Base-by-base conservation (phyloP, 768 basidiomycete genomes). In the Russula sp. region DNA sequence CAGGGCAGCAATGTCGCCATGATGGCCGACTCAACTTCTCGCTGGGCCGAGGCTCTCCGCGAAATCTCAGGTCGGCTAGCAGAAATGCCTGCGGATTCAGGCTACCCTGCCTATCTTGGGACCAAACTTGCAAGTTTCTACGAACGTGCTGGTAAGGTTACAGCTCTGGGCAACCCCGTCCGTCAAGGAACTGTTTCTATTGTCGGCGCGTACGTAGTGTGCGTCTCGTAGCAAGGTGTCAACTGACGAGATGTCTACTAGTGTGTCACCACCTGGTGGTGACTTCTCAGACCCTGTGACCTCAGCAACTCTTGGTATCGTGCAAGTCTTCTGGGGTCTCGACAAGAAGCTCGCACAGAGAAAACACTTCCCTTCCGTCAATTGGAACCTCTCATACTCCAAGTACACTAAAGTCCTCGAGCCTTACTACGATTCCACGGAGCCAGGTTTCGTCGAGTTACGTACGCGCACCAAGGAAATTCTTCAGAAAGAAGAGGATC, bases 341-440 rank as follows among this genome's bases (percentile, higher is more conserved):
- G 97, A 98, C 78, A 99, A 99, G 86, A 94, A 96, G 73, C 86
- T 98, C 63, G 97, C 97, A 3, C 97, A 98, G 74, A 84, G 96
- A 66, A 98, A 99, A 75, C 95, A 99, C 74, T 99, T 99, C 83
- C 97, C 97, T 1, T 97, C 95, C n/a, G 96, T 99, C 74, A 98
- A 99, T 78, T 99, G 97, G 97, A 97, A 88, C 68, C 78, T 97
- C n/a, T 99, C 97, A 10, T 98, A 98, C 75, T 98, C 97, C 63
- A 99, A 99, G 75, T 98, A 99, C 76, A 90, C 88, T 66, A 95
- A 94, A 72, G 86, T 94, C 10, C 84, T 98, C 45, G 94, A 96
- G 70, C 84, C 89, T 1, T 88, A 94, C 75, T 99, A 98, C 75
- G 94, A 98, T 74, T 77, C 80, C 48, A 87, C 87, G 55, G 87